A percentile compares a stretch with the other conserved stretches of the same genome.
Conservation (phyloP, 192 early-diverging fungal genomes). For the Rhizophagus clarus region DNA sequence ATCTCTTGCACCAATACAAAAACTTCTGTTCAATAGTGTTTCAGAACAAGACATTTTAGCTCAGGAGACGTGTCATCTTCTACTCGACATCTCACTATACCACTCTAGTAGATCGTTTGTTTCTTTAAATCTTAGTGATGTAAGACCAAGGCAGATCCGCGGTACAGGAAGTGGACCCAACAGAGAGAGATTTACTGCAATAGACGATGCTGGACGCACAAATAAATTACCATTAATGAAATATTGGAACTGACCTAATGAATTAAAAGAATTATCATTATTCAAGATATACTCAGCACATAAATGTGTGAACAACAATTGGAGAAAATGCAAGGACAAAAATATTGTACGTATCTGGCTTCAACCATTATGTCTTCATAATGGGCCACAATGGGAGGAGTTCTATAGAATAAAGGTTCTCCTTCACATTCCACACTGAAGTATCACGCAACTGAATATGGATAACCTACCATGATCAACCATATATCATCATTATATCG, state of each 20-base stretch:
- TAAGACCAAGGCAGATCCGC: no score
- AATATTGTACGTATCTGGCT: background rate
- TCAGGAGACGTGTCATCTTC: no score
- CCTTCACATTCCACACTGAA: background rate
- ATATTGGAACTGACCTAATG: slow-evolving; percentile 5
- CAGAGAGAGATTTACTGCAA: no score
- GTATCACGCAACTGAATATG: background rate
- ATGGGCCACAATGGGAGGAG: background rate
- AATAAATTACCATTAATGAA: background rate
- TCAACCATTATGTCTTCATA: background rate
- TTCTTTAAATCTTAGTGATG: no score
- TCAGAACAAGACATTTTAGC: no score
- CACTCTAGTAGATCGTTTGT: no score
- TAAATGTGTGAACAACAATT: background rate
- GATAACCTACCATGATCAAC: background rate
- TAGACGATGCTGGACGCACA: background rate
- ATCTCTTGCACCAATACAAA: no score
- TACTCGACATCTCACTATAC: no score
- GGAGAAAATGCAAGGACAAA: background rate
- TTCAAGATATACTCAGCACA: background rate
- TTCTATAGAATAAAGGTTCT: background rate
- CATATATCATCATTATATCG: background rate
- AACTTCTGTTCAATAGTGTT: no score
- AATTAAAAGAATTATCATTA: slow-evolving; percentile 8
- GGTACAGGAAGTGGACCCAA: no score